Conservation (phyloP, 805 yeast species). For the Candida railenensis region DNA sequence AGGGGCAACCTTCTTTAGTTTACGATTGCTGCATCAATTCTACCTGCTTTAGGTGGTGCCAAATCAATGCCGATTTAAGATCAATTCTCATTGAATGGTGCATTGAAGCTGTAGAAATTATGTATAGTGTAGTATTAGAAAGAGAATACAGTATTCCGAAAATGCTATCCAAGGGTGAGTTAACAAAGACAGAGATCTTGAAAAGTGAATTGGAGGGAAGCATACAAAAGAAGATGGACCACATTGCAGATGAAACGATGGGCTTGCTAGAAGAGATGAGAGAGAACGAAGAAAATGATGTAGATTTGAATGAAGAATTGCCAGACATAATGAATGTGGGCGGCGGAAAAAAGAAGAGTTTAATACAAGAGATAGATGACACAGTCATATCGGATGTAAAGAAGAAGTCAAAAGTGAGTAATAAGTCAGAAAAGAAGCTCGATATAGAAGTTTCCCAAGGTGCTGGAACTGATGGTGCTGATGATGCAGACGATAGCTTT, state of each 20-base stretch:
- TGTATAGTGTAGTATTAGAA: conserved; percentile 48
- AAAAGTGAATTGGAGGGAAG: conserved; percentile 41
- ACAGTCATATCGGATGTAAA: conserved; percentile 8
- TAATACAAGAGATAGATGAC: conserved; percentile 55
- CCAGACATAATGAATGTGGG: conserved; percentile 31
- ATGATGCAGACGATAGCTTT: background rate
- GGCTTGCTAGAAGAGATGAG: conserved; percentile 43
- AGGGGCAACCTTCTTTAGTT: conserved; percentile 62
- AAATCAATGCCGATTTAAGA: conserved; percentile 55
- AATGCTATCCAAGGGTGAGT: conserved; percentile 66
- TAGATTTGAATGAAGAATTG: conserved; percentile 16
- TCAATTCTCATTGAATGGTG: conserved; percentile 80
- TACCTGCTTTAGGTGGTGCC: conserved; percentile 60
- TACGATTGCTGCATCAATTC: conserved; percentile 79
- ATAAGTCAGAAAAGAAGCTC: background rate
- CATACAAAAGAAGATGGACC: conserved; percentile 35
- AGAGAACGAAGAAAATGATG: conserved; percentile 18
- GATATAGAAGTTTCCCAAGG: background rate
- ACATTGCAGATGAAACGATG: conserved; percentile 37
- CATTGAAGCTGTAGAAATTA: conserved; percentile 71
- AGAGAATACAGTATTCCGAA: conserved; percentile 70
- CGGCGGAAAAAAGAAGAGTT: conserved; percentile 30
- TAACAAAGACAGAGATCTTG: conserved; percentile 44
- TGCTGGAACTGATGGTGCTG: background rate
- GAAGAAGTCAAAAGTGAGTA: background rate